Conservation (phyloP, 108 stramenopile species). For the Fragilaria radians region DNA sequence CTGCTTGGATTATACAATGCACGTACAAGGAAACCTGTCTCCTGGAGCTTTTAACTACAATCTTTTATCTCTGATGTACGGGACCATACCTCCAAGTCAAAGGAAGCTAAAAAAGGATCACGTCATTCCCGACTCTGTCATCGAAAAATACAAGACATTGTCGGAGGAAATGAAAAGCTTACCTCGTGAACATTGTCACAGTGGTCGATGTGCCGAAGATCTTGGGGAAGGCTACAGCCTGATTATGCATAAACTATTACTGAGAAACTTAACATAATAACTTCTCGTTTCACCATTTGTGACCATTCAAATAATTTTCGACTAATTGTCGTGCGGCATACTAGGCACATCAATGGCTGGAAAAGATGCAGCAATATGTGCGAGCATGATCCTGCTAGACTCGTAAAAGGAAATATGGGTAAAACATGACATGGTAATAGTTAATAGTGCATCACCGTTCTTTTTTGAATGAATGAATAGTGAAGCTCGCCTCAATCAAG, state of each 20-base stretch:
- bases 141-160: neutral
- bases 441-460: too few species aligned
- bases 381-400: too few species aligned
- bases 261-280: too few species aligned
- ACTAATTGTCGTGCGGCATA: too few species aligned
- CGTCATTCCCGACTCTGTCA: neutral
- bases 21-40: neutral
- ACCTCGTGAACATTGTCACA: neutral
- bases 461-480: too few species aligned
- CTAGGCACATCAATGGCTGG: too few species aligned
- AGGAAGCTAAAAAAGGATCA: neutral
- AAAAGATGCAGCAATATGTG: too few species aligned
- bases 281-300: too few species aligned
- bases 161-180: neutral
- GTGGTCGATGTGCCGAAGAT: neutral
- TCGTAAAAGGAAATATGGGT: too few species aligned
- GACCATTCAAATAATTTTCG: too few species aligned
- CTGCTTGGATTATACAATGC: slow-evolving; percentile 14
- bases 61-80: slow-evolving; percentile 57
- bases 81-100: slow-evolving; percentile 26
- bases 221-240: neutral
- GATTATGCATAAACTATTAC: neutral
- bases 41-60: slow-evolving; percentile 56
- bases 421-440: too few species aligned
- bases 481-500: too few species aligned